Conservation (phyloP, 164 flowering plant species). For the Saururus chinensis region DNA sequence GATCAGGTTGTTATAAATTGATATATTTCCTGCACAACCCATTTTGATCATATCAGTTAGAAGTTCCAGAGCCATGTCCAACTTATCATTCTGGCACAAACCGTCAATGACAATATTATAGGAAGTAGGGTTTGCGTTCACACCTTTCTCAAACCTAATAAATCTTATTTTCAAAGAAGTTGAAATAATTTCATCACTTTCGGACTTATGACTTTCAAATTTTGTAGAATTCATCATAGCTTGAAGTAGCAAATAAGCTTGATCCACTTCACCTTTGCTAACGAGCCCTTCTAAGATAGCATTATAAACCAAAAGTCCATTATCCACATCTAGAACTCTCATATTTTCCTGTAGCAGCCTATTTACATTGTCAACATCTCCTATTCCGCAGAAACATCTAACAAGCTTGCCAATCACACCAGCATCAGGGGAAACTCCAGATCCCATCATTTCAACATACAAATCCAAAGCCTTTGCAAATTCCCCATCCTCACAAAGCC, state of each 20-base stretch:
- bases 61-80: slow-evolving; percentile 61
- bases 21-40: slow-evolving; percentile 29
- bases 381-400: slow-evolving; percentile 28
- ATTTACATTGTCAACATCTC: slow-evolving; percentile 17
- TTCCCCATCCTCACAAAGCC: slow-evolving; percentile 46
- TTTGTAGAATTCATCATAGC: slow-evolving; percentile 22
- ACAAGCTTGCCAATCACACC: slow-evolving; percentile 33
- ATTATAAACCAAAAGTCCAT: slow-evolving; percentile 27
- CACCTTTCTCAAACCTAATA: slow-evolving; percentile 12
- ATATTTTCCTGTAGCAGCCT: slow-evolving; percentile 19
- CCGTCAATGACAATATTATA: slow-evolving; percentile 57
- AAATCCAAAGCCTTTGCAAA: slow-evolving; percentile 39
- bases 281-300: slow-evolving; percentile 42
- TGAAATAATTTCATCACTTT: slow-evolving; percentile 1
- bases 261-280: slow-evolving; percentile 25
- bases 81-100: slow-evolving; percentile 34
- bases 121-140: slow-evolving; percentile 30
- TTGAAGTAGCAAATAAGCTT: slow-evolving; percentile 42
- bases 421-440: slow-evolving; percentile 47
- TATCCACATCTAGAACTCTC: slow-evolving; percentile 18
- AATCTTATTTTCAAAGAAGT: slow-evolving; percentile 13
- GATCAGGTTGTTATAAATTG: slow-evolving; percentile 64
- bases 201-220: background rate
- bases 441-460: slow-evolving; percentile 49
- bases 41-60: slow-evolving; percentile 36